Conservation (phyloP, 2,329 filamentous ascomycete genomes). For the Aaosphaeria arxii region DNA sequence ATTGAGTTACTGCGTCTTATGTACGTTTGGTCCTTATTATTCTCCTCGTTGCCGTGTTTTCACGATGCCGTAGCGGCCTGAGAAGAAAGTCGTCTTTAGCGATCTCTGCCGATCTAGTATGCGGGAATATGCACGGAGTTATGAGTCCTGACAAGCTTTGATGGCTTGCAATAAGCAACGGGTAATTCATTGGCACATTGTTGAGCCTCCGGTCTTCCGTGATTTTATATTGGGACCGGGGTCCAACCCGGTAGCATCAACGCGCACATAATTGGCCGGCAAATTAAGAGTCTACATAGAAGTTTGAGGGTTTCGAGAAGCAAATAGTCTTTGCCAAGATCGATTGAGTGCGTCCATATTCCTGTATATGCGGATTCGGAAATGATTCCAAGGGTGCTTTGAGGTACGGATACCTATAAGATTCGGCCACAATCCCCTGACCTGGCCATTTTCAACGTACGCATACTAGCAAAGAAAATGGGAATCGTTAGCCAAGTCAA, state of each 20-base stretch:
- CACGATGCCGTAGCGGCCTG: too few relatives aligned
- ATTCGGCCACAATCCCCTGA: not conserved
- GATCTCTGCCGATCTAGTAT: not conserved
- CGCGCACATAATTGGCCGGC: not conserved
- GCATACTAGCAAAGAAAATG: not conserved
- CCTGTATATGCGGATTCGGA: not conserved
- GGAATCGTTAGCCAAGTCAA: not conserved
- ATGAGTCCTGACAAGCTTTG: conserved; percentile 6
- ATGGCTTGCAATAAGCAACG: conserved; percentile 8
- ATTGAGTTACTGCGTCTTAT: too few relatives aligned
- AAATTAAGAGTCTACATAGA: not conserved
- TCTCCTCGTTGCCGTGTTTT: too few relatives aligned
- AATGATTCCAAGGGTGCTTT: not conserved
- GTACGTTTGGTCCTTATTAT: too few relatives aligned
- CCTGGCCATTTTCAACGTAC: not conserved
- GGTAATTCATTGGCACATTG: conserved; percentile 2
- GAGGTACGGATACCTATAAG: not conserved
- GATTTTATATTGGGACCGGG: not conserved
- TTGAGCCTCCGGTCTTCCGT: conserved; percentile 5
- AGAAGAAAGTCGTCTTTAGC: too few relatives aligned
- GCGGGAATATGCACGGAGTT: conserved; percentile 2
- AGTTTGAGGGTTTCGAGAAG: not conserved
- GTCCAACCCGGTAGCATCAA: conserved; percentile 4
- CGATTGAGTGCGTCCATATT: not conserved
- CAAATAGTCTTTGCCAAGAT: not conserved